Evolutionary conservation across 768 basidiomycete species (phyloP).

Genomic region (Mycena metata): DNA sequence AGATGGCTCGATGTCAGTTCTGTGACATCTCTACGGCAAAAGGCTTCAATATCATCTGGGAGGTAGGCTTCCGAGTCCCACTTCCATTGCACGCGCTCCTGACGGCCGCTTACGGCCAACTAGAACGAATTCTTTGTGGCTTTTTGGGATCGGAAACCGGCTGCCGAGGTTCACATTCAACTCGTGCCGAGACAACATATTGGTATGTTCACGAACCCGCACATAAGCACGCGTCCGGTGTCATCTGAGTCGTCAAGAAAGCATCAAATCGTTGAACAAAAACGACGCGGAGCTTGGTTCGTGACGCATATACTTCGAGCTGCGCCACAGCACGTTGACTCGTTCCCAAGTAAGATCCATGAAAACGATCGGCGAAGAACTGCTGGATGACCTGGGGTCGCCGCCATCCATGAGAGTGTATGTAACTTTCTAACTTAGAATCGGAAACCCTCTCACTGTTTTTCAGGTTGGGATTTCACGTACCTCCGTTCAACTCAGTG

Average conservation of each 20-base stretch:
- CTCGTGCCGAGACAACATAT: conserved; percentile 68
- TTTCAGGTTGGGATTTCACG: conserved; percentile 83
- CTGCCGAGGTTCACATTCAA: conserved; percentile 62
- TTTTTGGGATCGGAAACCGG: conserved; percentile 65
- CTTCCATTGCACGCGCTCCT: not conserved
- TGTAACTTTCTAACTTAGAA: conserved; percentile 19
- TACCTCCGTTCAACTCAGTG: conserved; percentile 82
- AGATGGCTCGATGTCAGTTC: conserved; percentile 68
- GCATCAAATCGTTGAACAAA: conserved; percentile 61
- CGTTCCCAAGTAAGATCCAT: conserved; percentile 57
- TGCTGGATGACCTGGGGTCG: conserved; percentile 65
- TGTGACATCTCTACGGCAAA: conserved; percentile 57
- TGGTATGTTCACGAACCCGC: conserved; percentile 45
- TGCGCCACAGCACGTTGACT: not conserved
- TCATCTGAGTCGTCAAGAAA: conserved; percentile 54
- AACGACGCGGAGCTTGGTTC: conserved; percentile 65
- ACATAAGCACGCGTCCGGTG: conserved; percentile 14
- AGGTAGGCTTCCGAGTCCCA: conserved; percentile 54
- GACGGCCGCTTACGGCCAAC: not conserved
- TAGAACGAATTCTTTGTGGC: conserved; percentile 65
- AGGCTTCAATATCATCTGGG: conserved; percentile 64
- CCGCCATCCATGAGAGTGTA: conserved; percentile 62
- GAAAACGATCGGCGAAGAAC: conserved; percentile 63
- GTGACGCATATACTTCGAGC: conserved; percentile 5
- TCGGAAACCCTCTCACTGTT: conserved; percentile 28